Evolutionary conservation across 768 basidiomycete genomes (phyloP), one percentile per base, ranked within the genome.

Genomic region (Tricholoma furcatifolium): DNA sequence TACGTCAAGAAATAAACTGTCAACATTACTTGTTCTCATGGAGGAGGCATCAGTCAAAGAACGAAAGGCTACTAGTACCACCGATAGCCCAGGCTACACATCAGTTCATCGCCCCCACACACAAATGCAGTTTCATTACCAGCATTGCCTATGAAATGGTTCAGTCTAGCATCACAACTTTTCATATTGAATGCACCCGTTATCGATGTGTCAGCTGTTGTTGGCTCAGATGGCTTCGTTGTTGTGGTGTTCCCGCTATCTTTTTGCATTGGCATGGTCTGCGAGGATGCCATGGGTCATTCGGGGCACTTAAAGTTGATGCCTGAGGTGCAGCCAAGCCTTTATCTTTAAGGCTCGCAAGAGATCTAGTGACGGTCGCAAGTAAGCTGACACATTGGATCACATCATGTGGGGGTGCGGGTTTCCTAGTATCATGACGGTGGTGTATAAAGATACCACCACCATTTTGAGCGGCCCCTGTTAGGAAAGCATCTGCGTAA

Each of bases 371-470:
- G 43, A 99, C 87, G 1, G 85, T 88, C 2, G 91, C 91, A 20
- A 99, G 78, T 4, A 99, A 79, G 4, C 82, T 78, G 3, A 97
- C 95, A 10, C 99, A 82, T 62, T 93, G 91, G 24, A 98, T 91
- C 2, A 94, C 91, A 60, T 99, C 95, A 35, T 95, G 87, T 34
- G 82, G 78, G 9, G 74, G 70, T 27, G 75, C 64, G 17, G 73
- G 68, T 62, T 88, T 91, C 32, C 81, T 76, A 50, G 68, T 64
- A 43, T 81, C 77, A 59, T 79, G 80, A 54, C 86, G 76, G n/a
- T 82, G 76, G 51, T 79, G 74, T 48, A 80, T 69, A 56, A 77
- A 75, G 46, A 82, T 75, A 10, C 68, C 69, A 24, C 74, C n/a
- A n/a, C n/a, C 74, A 39, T 80, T 71, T 18, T 77, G 68, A 44